These are phyloP conservation scores for Daldinia caldariorum DNA, from an alignment of 495 filamentous ascomycete genomes.

Conservation along the genomic window DNA sequence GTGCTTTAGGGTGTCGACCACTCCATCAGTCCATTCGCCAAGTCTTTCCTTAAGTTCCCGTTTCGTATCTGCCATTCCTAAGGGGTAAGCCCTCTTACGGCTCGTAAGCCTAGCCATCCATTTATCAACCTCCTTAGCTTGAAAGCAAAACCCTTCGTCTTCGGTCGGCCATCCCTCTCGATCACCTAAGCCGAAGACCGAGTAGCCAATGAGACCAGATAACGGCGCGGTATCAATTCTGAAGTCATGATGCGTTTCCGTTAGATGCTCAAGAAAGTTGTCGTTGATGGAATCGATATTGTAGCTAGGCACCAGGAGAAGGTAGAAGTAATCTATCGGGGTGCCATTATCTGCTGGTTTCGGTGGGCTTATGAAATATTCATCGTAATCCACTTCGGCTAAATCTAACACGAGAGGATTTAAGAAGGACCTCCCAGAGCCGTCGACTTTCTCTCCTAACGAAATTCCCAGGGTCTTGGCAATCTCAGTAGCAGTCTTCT, in stretches of 20 bases:
- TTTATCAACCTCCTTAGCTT: slow-evolving; percentile 87
- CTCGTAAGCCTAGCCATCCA: slow-evolving; percentile 95
- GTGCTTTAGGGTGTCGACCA: slow-evolving; percentile 76
- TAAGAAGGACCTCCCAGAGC: slow-evolving; percentile 53
- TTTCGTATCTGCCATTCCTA: slow-evolving; percentile 89
- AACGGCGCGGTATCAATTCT: slow-evolving; percentile 90
- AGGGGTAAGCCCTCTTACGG: slow-evolving; percentile 78
- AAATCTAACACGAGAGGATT: slow-evolving; percentile 78
- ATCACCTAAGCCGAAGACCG: slow-evolving; percentile 94
- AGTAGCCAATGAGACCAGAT: slow-evolving; percentile 79
- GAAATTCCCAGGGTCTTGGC: slow-evolving; percentile 59
- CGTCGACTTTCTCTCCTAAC: slow-evolving; percentile 40
- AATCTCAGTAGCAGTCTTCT: slow-evolving; percentile 69
- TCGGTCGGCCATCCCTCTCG: slow-evolving; percentile 89
- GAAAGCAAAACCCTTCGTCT: slow-evolving; percentile 89
- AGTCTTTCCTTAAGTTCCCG: slow-evolving; percentile 70
- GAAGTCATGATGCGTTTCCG: slow-evolving; percentile 95
- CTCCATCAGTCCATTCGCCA: slow-evolving; percentile 78
- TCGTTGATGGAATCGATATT: slow-evolving; percentile 90
- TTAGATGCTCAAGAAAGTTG: slow-evolving; percentile 81
- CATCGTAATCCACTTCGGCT: slow-evolving; percentile 86
- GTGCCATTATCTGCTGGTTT: slow-evolving; percentile 55
- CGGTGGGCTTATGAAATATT: slow-evolving; percentile 78
- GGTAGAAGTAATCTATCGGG: slow-evolving; percentile 74
- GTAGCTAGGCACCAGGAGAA: slow-evolving; percentile 85